Evolutionary conservation across 768 basidiomycete species (phyloP).

Genomic region (Serendipita sp.): DNA sequence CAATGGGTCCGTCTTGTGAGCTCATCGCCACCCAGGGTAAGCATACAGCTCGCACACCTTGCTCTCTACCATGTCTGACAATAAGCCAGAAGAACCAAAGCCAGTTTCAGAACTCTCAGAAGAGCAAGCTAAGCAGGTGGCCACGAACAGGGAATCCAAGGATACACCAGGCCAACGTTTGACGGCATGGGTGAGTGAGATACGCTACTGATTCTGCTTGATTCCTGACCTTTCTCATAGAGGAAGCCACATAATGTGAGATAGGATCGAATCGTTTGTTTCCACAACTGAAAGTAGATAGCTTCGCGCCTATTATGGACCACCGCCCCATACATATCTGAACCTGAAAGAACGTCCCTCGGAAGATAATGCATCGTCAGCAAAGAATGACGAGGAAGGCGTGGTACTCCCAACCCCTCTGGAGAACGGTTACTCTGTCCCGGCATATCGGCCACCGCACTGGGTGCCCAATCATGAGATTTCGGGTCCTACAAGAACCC

Average conservation of each 20-base stretch:
- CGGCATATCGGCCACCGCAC: background rate
- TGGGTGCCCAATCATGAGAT: background rate
- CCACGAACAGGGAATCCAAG: background rate
- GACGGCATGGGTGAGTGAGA: background rate
- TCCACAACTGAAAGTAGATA: background rate
- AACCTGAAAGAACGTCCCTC: background rate
- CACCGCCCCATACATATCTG: background rate
- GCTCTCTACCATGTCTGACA: background rate
- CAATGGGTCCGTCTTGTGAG: no score
- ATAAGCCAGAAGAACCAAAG: background rate
- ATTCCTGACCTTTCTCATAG: no score
- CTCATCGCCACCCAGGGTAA: background rate
- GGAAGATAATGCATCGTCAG: background rate
- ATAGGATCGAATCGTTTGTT: background rate
- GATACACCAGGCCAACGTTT: background rate
- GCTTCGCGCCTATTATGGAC: background rate
- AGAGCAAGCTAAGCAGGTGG: background rate
- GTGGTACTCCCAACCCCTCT: background rate
- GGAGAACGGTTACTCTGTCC: background rate
- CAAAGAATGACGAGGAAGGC: background rate
- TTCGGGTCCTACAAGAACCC: background rate
- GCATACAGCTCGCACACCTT: background rate
- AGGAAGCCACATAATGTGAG: background rate
- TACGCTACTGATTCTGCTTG: no score
- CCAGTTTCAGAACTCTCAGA: background rate